Evolutionary conservation across 2,329 filamentous ascomycete genomes (phyloP).

Genomic region (Diplodia scrobiculata): DNA sequence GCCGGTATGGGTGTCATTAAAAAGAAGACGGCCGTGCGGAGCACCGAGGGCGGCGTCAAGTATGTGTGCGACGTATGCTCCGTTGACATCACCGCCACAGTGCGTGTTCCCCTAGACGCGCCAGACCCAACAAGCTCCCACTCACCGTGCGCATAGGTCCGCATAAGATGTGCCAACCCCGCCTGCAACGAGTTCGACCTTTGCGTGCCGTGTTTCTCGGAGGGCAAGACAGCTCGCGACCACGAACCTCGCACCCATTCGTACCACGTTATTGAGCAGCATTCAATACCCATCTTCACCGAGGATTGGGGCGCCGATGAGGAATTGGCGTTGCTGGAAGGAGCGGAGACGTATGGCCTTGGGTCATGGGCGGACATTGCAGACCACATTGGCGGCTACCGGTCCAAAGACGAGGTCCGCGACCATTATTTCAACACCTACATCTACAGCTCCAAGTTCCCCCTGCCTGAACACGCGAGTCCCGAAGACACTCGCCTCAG

Average conservation of each 20-base stretch:
- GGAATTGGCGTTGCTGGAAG: slow-evolving; percentile 88
- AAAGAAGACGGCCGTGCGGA: slow-evolving; percentile 86
- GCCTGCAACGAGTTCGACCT: slow-evolving; percentile 93
- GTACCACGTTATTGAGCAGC: slow-evolving; percentile 94
- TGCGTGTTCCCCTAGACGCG: slow-evolving; percentile 52
- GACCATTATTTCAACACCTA: slow-evolving; percentile 92
- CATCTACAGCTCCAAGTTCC: slow-evolving; percentile 79
- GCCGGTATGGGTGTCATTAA: slow-evolving; percentile 84
- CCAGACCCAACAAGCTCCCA: slow-evolving; percentile 3
- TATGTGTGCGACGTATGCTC: slow-evolving; percentile 98
- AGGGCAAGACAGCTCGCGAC: slow-evolving; percentile 75
- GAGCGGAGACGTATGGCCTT: slow-evolving; percentile 91
- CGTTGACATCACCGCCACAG: slow-evolving; percentile 94
- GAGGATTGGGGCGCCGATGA: slow-evolving; percentile 97
- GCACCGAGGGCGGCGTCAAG: slow-evolving; percentile 75
- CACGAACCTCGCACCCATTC: slow-evolving; percentile 86
- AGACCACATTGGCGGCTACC: slow-evolving; percentile 94
- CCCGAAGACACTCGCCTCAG: slow-evolving; percentile 77
- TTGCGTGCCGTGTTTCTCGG: slow-evolving; percentile 90
- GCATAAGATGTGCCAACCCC: slow-evolving; percentile 84
- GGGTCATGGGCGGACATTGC: slow-evolving; percentile 98
- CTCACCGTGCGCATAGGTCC: slow-evolving; percentile 63
- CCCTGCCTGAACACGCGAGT: slow-evolving; percentile 81
- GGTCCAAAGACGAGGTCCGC: slow-evolving; percentile 90
- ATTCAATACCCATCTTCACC: slow-evolving; percentile 95